Evolutionary conservation across 164 flowering plant genomes (phyloP), one percentile per base, ranked within the genome.

Genomic region (Vitis rotundifolia): DNA sequence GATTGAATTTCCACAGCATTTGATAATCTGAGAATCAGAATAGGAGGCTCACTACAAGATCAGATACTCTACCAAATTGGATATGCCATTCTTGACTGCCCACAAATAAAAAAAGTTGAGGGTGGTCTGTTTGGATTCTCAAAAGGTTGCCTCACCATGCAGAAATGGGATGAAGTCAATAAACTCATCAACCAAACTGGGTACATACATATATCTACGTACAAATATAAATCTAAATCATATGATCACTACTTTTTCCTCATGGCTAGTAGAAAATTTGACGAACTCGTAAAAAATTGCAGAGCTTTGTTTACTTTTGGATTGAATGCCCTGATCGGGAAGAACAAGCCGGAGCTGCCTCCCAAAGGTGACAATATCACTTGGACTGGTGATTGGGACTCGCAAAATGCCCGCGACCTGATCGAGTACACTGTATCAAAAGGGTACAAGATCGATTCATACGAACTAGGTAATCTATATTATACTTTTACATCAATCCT

Each of bases 1-100:
- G 26, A 22, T 22, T 22, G 26, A 22, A 22, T 22, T 26, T 22
- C 37, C 19, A 29, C 52, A 77, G 79, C 71, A 16, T 77, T 80
- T 48, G 18, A 44, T 18, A 63, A 78, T 15, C 51, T 87, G 63
- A 77, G 91, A 69, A 75, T 91, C 59, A 80, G 93, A 79, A 19
- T 89, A 8, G 93, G 97, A 67, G 94, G 97, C 11, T 89, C 97
- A 19, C 14, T 87, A 68, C 88, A 91, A 82, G 94, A 89, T 64
- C 92, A 85, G 68, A 71, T 88, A 26, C 0, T 82, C 22, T 91
- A 88, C 72, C 63, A 83, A 3, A 82, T 86, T 1, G 90, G 91
- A 63, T 37, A 73, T 0, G 1, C 68, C 2, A 37, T 58, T 4
- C 68, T 67, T n/a, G 61, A 73, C 0, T 91, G 93, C 61, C 76